Evolutionary conservation across 495 filamentous ascomycete species (phyloP).

Genomic region (Aspergillus indologenus): DNA sequence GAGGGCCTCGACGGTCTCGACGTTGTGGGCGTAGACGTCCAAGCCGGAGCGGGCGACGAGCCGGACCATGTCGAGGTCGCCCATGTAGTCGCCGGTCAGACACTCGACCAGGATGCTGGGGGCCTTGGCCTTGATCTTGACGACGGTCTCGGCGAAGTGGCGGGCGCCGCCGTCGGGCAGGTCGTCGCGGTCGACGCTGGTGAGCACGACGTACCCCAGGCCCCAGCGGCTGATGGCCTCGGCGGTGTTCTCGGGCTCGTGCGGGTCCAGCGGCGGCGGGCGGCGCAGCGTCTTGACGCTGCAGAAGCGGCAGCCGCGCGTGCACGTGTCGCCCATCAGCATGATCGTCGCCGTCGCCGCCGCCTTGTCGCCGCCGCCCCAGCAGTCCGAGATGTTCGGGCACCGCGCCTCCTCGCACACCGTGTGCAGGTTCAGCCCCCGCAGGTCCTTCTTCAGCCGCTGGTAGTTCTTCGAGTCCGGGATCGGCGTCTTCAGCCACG

Average conservation of each 20-base stretch:
- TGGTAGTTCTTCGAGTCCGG: slow-evolving; percentile 83
- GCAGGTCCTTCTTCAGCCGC: slow-evolving; percentile 87
- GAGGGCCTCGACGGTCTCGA: slow-evolving; percentile 90
- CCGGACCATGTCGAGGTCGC: slow-evolving; percentile 77
- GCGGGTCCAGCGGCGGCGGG: slow-evolving; percentile 83
- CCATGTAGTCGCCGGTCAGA: slow-evolving; percentile 84
- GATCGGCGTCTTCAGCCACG: slow-evolving; percentile 95
- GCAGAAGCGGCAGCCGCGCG: slow-evolving; percentile 94
- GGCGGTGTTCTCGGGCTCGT: slow-evolving; percentile 95
- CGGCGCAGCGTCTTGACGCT: slow-evolving; percentile 81
- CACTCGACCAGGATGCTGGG: slow-evolving; percentile 90
- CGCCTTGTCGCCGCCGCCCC: slow-evolving; percentile 84
- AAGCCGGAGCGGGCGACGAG: slow-evolving; percentile 81
- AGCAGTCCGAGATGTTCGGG: slow-evolving; percentile 96
- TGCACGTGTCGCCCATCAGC: slow-evolving; percentile 99
- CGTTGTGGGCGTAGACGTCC: slow-evolving; percentile 95
- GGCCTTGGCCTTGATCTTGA: slow-evolving; percentile 87
- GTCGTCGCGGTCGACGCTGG: slow-evolving; percentile 90
- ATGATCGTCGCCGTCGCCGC: slow-evolving; percentile 97
- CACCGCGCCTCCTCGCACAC: slow-evolving; percentile 97
- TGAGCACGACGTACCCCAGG: slow-evolving; percentile 91
- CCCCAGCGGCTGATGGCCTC: slow-evolving; percentile 93
- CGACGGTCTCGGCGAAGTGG: slow-evolving; percentile 94
- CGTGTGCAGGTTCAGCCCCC: slow-evolving; percentile 86
- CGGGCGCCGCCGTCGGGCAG: slow-evolving; percentile 80